A percentile compares a stretch with the other conserved stretches of the same genome.
phyloP scores from a whole-genome alignment of 805 yeast genomes.

The Wickerhamomyces silvicola region DNA sequence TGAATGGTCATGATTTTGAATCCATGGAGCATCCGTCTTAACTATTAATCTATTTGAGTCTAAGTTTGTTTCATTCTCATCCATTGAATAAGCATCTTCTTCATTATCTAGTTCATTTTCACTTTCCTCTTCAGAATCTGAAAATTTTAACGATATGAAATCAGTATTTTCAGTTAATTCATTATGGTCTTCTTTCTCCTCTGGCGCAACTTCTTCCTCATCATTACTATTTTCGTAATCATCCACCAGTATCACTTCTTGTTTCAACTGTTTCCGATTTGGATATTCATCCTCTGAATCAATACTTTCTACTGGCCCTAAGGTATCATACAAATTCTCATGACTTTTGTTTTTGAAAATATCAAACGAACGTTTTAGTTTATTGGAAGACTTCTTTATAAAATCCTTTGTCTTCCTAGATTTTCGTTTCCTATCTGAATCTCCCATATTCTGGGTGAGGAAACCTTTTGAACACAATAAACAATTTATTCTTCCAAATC shows the following conservation, averaged over 20 bases:
- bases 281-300: no score
- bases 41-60: conserved; percentile 8
- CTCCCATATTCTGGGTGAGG: background rate
- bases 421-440: conserved; percentile 2
- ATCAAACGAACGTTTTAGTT: conserved; percentile 13
- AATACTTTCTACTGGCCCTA: conserved; percentile 6
- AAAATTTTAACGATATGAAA: conserved; percentile 33
- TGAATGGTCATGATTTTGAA: conserved; percentile 69
- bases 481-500: no score
- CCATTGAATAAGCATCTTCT: conserved; percentile 23
- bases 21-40: conserved; percentile 57
- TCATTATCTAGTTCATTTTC: conserved; percentile 16
- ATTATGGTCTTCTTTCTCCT: conserved; percentile 10
- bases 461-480: background rate
- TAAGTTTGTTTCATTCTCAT: conserved; percentile 17
- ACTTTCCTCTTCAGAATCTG: conserved; percentile 25
- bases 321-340: conserved; percentile 18
- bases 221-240: conserved; percentile 1
- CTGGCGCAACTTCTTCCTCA: background rate
- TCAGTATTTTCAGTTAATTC: conserved; percentile 33
- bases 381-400: conserved; percentile 8
- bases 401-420: conserved; percentile 7
- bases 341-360: conserved; percentile 18
- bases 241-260: conserved; percentile 5
- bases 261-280: no score